A percentile compares a stretch with the other conserved stretches of the same genome.
Evolutionary conservation across 768 basidiomycete species (phyloP).

Genomic region (Phaffia australis): DNA sequence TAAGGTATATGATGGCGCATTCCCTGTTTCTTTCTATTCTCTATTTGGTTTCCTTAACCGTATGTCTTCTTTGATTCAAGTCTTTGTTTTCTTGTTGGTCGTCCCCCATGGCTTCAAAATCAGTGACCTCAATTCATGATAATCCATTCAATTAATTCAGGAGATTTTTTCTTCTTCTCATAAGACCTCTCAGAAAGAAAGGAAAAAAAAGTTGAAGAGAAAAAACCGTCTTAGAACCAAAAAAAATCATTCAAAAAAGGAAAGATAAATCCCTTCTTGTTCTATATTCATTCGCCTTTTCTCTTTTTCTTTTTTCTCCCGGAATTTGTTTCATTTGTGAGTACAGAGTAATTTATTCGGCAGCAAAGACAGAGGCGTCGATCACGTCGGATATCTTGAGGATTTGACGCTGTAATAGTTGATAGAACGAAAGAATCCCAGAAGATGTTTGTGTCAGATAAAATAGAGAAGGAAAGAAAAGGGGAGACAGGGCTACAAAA

Average conservation of each 20-base stretch:
- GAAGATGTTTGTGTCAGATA: constrained; percentile 17
- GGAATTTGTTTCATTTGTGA: constrained; percentile 18
- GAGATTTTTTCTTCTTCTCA: no score
- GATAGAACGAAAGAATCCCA: not conserved
- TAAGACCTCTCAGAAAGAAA: not conserved
- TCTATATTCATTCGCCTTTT: constrained; percentile 1
- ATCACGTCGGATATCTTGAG: constrained; percentile 40
- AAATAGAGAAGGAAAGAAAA: constrained; percentile 30
- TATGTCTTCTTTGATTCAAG: no score
- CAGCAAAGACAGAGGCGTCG: constrained; percentile 30
- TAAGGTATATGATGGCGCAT: no score
- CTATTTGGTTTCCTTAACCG: no score
- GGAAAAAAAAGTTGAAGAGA: not conserved
- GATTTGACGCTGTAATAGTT: constrained; percentile 27
- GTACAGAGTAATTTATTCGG: constrained; percentile 1
- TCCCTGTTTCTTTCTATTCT: no score
- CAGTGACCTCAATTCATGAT: no score
- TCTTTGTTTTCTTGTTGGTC: no score
- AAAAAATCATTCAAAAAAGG: constrained; percentile 1
- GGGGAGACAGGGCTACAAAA: not conserved
- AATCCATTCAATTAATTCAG: no score
- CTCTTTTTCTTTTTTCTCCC: not conserved
- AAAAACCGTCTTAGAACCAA: not conserved
- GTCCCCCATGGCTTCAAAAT: no score
- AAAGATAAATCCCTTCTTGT: not conserved